Base-by-base conservation (phyloP, 2,329 filamentous ascomycete genomes). In the Penicillium sp. region DNA sequence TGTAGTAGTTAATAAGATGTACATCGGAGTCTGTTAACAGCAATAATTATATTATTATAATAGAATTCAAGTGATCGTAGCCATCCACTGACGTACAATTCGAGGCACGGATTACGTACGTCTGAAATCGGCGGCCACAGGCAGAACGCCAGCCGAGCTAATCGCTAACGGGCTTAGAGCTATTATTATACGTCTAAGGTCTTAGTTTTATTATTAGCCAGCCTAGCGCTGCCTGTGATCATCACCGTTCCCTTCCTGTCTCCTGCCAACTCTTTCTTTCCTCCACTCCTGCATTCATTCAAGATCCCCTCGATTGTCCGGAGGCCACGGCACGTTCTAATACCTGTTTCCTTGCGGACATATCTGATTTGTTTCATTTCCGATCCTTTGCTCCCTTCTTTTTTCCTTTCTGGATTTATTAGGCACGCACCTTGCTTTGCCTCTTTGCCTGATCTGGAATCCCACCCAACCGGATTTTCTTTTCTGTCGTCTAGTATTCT, bases 401-500 rank as follows among this genome's bases (percentile, higher is more conserved):
- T 23, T 11, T 23, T n/a, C 30, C 21, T 52, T 21, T n/a, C 48
- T 45, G 26, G n/a, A 24, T 11, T 30, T 5, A 40, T 40, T 14
- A 18, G 35, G n/a, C 7, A 18, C 5, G 9, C 26, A 9, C 9
- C 26, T 5, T 30, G 5, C 9, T 40, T 40, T n/a, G 35, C 35
- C 35, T 18, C 49, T 52, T 45, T 35, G 38, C 43, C 43, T 18
- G 49, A 45, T 52, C 49, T 20, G 38, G 26, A 20, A 14, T 30
- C 43, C 40, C 43, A 38, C 50, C 50, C 40, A 52, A 52, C 50
- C 40, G 20, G 20, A 33, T 45, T 52, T 28, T n/a, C 14, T 28
- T 45, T 8, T 23, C 20, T 26, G 14, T 23, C 21, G 12, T 38
- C 35, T 40, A 18, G 26, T 30, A 5, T 5, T 30, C 7, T 14